Conservation (phyloP, 2,329 filamentous ascomycete genomes). For the Botrytis galanthina region DNA sequence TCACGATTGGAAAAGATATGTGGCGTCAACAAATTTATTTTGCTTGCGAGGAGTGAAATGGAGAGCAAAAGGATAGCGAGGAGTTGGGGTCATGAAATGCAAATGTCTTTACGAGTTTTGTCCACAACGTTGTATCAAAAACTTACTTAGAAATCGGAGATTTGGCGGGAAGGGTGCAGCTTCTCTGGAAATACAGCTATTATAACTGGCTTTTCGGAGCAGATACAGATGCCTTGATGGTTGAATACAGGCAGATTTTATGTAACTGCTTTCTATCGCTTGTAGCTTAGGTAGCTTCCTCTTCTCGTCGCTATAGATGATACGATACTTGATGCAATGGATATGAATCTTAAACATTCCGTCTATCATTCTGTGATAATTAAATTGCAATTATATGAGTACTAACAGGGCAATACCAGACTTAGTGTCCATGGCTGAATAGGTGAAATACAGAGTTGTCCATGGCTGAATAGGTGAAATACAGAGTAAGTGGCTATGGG, state of each 20-base stretch:
- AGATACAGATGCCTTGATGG: not conserved
- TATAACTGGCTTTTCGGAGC: not conserved
- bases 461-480: not conserved
- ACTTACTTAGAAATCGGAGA: not conserved
- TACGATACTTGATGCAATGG: not conserved
- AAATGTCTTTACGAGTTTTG: not conserved
- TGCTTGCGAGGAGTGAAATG: not conserved
- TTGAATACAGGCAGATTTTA: not conserved
- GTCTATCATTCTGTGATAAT: not conserved
- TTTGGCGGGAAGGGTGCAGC: not conserved
- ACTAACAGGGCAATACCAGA: not conserved
- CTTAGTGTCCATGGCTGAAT: not conserved
- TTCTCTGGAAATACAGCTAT: not conserved
- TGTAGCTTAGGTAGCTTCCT: not conserved
- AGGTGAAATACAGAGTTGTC: not conserved
- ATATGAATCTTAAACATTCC: not conserved
- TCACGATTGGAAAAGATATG: not conserved
- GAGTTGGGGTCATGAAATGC: constrained; percentile 4
- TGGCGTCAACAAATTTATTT: not conserved
- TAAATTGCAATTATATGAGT: not conserved
- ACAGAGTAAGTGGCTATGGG: not conserved
- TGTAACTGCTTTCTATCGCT: not conserved
- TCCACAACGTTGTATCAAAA: not conserved
- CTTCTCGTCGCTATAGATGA: not conserved
- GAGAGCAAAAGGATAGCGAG: not conserved